Conservation (phyloP, 2,329 filamentous ascomycete species). For the Geosmithia flava region DNA sequence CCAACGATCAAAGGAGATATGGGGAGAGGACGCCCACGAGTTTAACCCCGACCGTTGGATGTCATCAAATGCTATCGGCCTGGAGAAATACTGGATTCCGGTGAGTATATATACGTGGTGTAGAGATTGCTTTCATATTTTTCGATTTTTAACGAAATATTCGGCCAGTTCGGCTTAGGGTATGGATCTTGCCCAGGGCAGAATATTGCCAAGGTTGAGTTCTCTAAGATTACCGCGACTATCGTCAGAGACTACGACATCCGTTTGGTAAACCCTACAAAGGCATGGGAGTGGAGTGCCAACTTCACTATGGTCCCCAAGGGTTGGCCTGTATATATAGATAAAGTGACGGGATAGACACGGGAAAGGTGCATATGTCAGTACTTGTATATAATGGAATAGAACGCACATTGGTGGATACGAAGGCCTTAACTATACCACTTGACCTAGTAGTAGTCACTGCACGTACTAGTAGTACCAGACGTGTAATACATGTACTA, state of each 20-base stretch:
- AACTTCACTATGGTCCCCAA: constrained; percentile 6
- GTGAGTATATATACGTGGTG: no score
- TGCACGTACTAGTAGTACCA: no score
- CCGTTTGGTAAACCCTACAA: constrained; percentile 3
- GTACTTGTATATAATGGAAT: no score
- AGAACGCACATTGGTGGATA: no score
- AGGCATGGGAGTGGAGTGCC: constrained; percentile 7
- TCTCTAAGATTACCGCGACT: constrained; percentile 6
- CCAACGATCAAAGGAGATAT: constrained; percentile 17
- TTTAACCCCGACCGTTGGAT: constrained; percentile 9
- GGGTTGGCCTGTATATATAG: constrained; percentile 3
- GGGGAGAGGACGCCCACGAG: constrained; percentile 20
- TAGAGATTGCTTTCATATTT: no score
- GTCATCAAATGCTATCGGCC: neutral
- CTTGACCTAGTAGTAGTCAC: no score
- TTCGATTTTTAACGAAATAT: no score
- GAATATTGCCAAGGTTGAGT: constrained; percentile 6
- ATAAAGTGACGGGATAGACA: no score
- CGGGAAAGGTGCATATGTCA: no score
- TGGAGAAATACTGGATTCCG: constrained; percentile 6
- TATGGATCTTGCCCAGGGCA: constrained; percentile 7
- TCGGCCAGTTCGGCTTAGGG: constrained; percentile 5
- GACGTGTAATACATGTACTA: no score
- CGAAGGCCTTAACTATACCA: no score
- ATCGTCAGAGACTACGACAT: constrained; percentile 6